These are phyloP conservation scores for Phytophthora gonapodyides DNA, from an alignment of 352 stramenopile genomes.

Conservation along the genomic window DNA sequence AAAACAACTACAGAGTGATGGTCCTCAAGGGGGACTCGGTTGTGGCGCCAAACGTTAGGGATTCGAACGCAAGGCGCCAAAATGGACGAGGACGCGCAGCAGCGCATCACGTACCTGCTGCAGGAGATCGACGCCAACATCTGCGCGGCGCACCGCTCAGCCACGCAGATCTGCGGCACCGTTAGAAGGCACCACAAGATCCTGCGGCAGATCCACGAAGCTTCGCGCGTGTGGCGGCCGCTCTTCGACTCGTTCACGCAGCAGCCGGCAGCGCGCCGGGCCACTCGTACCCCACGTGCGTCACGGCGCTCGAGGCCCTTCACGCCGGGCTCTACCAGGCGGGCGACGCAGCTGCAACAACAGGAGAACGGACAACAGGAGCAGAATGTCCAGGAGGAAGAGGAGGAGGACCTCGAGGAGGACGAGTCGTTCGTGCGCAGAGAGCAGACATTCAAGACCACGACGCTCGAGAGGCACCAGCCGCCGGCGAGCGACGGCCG, in stretches of 20 bases:
- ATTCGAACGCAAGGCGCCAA: constrained; percentile 39
- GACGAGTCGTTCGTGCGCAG: constrained; percentile 50
- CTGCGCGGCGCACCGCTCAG: constrained; percentile 73
- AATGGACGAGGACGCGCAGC: constrained; percentile 78
- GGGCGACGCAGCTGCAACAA: background rate
- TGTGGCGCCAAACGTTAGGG: constrained; percentile 11
- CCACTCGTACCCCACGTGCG: constrained; percentile 40
- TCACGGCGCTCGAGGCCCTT: constrained; percentile 36
- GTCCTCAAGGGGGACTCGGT: constrained; percentile 4
- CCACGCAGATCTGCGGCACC: constrained; percentile 74
- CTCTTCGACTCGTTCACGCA: constrained; percentile 77
- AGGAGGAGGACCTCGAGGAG: constrained; percentile 40
- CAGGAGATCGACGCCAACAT: constrained; percentile 88
- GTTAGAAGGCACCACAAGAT: constrained; percentile 79
- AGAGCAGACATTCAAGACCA: constrained; percentile 77
- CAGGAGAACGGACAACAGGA: constrained; percentile 16
- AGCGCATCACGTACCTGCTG: constrained; percentile 84
- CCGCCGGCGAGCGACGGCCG: constrained; percentile 15
- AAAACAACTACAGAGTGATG: constrained; percentile 12
- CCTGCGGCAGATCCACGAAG: constrained; percentile 71
- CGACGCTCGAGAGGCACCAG: constrained; percentile 54
- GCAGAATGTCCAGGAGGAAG: constrained; percentile 1
- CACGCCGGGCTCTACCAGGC: constrained; percentile 29
- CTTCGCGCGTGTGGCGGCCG: constrained; percentile 74
- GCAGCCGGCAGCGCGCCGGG: constrained; percentile 44